Conservation (phyloP, 2,329 filamentous ascomycete species). For the Xylaria sp. region DNA sequence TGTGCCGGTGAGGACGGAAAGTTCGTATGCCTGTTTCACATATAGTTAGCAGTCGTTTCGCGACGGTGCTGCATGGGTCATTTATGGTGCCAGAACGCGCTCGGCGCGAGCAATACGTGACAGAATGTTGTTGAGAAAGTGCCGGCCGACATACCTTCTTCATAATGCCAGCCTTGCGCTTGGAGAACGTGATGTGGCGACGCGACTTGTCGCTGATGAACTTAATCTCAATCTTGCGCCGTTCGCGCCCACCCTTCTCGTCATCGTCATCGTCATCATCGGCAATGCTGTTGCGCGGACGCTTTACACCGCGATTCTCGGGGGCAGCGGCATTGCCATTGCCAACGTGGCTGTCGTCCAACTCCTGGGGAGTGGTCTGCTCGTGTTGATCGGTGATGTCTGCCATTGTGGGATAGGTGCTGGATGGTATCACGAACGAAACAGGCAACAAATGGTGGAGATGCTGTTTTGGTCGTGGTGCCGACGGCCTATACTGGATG, state of each 20-base stretch:
- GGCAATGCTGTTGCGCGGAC: slow-evolving; percentile 80
- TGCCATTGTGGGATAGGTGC: slow-evolving; percentile 66
- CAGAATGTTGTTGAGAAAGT: slow-evolving; percentile 9
- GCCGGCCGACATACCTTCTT: slow-evolving; percentile 82
- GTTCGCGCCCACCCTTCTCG: slow-evolving; percentile 96
- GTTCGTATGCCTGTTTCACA: slow-evolving; percentile 82
- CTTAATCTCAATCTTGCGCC: slow-evolving; percentile 99
- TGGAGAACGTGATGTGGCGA: slow-evolving; percentile 99
- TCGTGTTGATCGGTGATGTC: slow-evolving; percentile 84
- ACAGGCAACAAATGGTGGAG: slow-evolving; percentile 68
- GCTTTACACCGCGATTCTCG: slow-evolving; percentile 88
- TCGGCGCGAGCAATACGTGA: slow-evolving; percentile 38
- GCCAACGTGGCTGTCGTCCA: slow-evolving; percentile 78
- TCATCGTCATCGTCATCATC: slow-evolving; percentile 98
- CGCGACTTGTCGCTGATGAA: slow-evolving; percentile 99
- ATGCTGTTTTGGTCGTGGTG: slow-evolving; percentile 74
- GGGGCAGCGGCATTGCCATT: slow-evolving; percentile 74
- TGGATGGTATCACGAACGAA: slow-evolving; percentile 61
- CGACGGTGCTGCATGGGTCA: slow-evolving; percentile 17
- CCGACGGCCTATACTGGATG: slow-evolving; percentile 74
- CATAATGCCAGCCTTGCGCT: slow-evolving; percentile 99
- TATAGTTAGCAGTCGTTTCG: slow-evolving; percentile 41
- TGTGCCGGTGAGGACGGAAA: slow-evolving; percentile 96
- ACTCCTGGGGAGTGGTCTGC: slow-evolving; percentile 77
- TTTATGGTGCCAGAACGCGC: slow-evolving; percentile 29